These are phyloP conservation scores for Ascochyta pisi DNA, from an alignment of 2,329 filamentous ascomycete genomes.

Conservation along the genomic window DNA sequence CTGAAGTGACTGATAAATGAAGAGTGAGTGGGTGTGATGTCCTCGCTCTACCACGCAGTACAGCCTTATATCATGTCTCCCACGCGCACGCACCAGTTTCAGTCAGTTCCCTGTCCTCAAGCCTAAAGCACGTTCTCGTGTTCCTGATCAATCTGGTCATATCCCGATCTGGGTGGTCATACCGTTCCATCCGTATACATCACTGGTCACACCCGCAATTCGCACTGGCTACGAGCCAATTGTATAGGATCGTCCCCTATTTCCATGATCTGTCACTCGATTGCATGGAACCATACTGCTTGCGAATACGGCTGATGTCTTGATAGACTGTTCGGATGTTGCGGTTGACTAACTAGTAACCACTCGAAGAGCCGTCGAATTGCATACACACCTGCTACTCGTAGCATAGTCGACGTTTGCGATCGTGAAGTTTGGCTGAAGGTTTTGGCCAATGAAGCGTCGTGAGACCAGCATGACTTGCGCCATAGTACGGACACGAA, in stretches of 20 bases:
- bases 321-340: slow-evolving; percentile 1
- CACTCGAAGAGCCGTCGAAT: not conserved
- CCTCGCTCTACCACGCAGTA: not conserved
- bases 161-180: not conserved
- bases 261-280: not conserved
- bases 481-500: not conserved
- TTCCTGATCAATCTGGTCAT: not conserved
- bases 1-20: not conserved
- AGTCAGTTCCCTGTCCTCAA: not conserved
- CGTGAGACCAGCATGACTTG: not conserved
- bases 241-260: not conserved
- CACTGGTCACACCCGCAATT: not conserved
- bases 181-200: not conserved
- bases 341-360: not conserved
- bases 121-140: not conserved
- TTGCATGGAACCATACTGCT: not conserved
- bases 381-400: not conserved
- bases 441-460: not conserved
- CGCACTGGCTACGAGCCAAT: not conserved
- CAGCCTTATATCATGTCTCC: slow-evolving; percentile 7
- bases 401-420: slow-evolving; percentile 2
- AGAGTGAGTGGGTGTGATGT: not conserved
- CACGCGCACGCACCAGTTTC: slow-evolving; percentile 2
- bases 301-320: not conserved
- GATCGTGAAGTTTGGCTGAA: not conserved